A percentile compares a stretch with the other conserved stretches of the same genome.
Evolutionary conservation across 1,284 basidiomycete genomes (phyloP).

Genomic region (Pascua sp.): DNA sequence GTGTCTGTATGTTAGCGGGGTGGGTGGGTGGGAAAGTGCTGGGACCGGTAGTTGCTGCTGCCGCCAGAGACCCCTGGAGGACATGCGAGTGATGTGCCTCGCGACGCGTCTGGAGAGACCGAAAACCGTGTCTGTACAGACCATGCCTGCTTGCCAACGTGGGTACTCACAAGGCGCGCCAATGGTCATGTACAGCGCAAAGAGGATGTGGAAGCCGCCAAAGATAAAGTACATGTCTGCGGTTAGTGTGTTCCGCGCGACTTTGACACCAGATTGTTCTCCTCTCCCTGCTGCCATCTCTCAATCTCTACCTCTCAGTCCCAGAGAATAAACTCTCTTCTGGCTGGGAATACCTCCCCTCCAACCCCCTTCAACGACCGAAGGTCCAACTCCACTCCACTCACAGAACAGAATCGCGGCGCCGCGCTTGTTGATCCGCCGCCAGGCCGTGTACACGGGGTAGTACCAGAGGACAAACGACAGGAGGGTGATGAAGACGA

Average conservation of each 20-base stretch:
- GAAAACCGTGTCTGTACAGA: too few species aligned
- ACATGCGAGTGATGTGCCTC: too few species aligned
- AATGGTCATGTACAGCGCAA: slow-evolving; percentile 81
- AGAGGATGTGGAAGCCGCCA: slow-evolving; percentile 85
- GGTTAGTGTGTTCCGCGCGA: slow-evolving; percentile 10
- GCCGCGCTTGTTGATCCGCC: slow-evolving; percentile 65
- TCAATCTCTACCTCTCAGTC: too few species aligned
- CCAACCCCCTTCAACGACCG: too few species aligned
- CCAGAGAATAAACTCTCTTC: not conserved
- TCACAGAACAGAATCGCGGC: slow-evolving; percentile 52
- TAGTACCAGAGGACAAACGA: slow-evolving; percentile 92
- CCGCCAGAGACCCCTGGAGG: too few species aligned
- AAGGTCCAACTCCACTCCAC: slow-evolving; percentile 34
- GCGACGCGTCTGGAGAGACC: too few species aligned
- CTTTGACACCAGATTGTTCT: too few species aligned
- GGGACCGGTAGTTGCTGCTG: too few species aligned
- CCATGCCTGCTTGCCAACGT: too few species aligned
- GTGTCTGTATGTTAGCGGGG: slow-evolving; percentile 60
- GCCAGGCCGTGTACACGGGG: slow-evolving; percentile 94
- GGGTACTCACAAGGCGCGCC: slow-evolving; percentile 62
- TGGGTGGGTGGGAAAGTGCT: too few species aligned
- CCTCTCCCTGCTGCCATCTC: too few species aligned
- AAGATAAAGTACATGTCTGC: slow-evolving; percentile 93
- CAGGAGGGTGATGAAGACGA: slow-evolving; percentile 71
- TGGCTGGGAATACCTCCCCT: too few species aligned